Evolutionary conservation across 371 early-diverging fungal species (phyloP).

Genomic region (Mucor mucedo): DNA sequence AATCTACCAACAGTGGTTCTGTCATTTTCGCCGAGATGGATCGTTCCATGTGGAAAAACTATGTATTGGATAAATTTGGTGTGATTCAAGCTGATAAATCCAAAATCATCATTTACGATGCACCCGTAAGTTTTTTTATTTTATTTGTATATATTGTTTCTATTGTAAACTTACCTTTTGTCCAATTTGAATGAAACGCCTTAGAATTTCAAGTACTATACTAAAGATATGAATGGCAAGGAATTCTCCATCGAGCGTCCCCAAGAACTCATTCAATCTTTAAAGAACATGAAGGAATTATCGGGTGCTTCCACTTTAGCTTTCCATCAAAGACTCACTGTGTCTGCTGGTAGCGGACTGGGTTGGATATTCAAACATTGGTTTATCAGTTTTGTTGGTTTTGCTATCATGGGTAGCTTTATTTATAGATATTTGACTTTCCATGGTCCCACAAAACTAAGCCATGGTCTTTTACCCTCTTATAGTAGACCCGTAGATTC

Average conservation of each 20-base stretch:
- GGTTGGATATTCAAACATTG: slow-evolving; percentile 29
- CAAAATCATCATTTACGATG: slow-evolving; percentile 26
- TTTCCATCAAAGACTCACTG: slow-evolving; percentile 17
- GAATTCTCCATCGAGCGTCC: slow-evolving; percentile 17
- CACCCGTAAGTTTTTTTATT: slow-evolving; percentile 14
- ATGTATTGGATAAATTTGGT: slow-evolving; percentile 19
- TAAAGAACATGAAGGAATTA: slow-evolving; percentile 23
- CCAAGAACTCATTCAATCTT: slow-evolving; percentile 12
- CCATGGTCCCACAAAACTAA: slow-evolving; percentile 21
- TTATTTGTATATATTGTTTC: too few relatives aligned
- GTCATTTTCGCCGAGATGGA: slow-evolving; percentile 33
- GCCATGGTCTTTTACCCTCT: slow-evolving; percentile 21
- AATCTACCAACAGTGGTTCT: slow-evolving; percentile 3
- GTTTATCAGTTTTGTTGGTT: slow-evolving; percentile 29
- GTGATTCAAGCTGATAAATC: slow-evolving; percentile 4
- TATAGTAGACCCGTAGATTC: slow-evolving; percentile 7
- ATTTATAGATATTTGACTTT: slow-evolving; percentile 26
- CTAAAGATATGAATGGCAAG: slow-evolving; percentile 4
- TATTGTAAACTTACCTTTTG: neutral
- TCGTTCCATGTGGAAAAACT: slow-evolving; percentile 25
- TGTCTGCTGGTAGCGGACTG: slow-evolving; percentile 2
- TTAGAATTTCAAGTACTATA: slow-evolving; percentile 19
- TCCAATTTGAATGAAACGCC: neutral
- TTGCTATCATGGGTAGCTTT: slow-evolving; percentile 28
- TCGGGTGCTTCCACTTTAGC: slow-evolving; percentile 15